phyloP scores from a whole-genome alignment of 106 monocot species.

The Platanthera guangdongensis region DNA sequence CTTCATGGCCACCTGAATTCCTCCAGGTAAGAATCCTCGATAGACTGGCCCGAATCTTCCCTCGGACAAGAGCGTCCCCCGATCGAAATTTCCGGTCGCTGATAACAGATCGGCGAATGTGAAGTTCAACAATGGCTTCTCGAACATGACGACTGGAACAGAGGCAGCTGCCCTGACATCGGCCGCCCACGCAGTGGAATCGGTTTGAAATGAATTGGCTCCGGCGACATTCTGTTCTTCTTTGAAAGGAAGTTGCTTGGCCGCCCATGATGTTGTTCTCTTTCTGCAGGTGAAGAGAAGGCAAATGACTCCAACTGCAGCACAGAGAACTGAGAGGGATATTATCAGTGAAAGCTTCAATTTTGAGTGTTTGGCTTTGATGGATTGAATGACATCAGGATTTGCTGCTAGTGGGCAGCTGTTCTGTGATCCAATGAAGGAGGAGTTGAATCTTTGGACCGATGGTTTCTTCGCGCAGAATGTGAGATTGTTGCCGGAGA shows the following conservation, averaged over 20 bases:
- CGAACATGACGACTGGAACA: constrained; percentile 80
- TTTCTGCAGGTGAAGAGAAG: constrained; percentile 24
- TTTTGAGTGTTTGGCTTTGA: constrained; percentile 9
- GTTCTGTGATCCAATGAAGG: constrained; percentile 47
- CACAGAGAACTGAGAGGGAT: constrained; percentile 32
- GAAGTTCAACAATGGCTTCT: constrained; percentile 77
- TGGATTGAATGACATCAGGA: constrained; percentile 24
- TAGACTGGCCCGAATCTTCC: constrained; percentile 74
- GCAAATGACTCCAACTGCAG: constrained; percentile 31
- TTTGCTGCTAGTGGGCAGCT: constrained; percentile 80
- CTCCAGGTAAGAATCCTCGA: constrained; percentile 57
- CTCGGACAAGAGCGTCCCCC: constrained; percentile 62
- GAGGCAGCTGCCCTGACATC: constrained; percentile 63
- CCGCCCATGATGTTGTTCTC: constrained; percentile 28
- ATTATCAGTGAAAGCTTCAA: constrained; percentile 41
- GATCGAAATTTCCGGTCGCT: constrained; percentile 66
- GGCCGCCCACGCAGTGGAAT: constrained; percentile 66
- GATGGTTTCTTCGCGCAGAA: constrained; percentile 41
- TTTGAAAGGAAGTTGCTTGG: constrained; percentile 41
- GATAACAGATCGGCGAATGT: constrained; percentile 70
- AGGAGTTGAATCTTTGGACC: constrained; percentile 21
- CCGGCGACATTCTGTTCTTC: constrained; percentile 53
- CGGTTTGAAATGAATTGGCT: constrained; percentile 66
- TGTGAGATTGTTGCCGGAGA: constrained; percentile 81
- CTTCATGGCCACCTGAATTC: constrained; percentile 64